A percentile compares a stretch with the other conserved stretches of the same genome.
These are phyloP conservation scores for Phlebiopsis flavidoalba DNA, from an alignment of 768 basidiomycete species.

Conservation along the genomic window DNA sequence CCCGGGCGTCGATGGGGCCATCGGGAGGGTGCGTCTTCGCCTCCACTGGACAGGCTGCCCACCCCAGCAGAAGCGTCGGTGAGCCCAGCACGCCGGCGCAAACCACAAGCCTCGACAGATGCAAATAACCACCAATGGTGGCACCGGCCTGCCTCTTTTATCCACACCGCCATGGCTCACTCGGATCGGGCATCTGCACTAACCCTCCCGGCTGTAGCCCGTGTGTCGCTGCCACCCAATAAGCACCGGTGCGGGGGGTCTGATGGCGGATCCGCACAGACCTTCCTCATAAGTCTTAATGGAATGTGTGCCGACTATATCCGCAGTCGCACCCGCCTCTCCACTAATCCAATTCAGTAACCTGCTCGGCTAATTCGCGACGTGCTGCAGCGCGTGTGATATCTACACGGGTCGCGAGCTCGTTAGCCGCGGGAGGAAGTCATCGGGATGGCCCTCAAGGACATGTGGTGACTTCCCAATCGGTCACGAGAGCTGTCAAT, in stretches of 20 bases:
- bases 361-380: too few relatives aligned
- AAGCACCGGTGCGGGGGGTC: not conserved
- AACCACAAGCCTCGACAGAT: not conserved
- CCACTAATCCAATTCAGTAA: not conserved
- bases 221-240: not conserved
- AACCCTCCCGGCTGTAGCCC: slow-evolving; percentile 2
- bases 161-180: not conserved
- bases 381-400: not conserved
- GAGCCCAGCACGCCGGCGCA: not conserved
- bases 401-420: not conserved
- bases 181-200: not conserved
- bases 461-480: slow-evolving; percentile 24
- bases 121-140: not conserved
- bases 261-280: slow-evolving; percentile 13
- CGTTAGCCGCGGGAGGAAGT: not conserved
- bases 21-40: not conserved
- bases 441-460: slow-evolving; percentile 10
- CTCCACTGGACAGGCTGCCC: not conserved
- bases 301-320: not conserved
- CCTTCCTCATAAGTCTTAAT: slow-evolving; percentile 8
- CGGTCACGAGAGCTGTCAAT: slow-evolving; percentile 19
- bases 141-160: not conserved
- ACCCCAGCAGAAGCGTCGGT: not conserved
- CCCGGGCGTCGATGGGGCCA: too few relatives aligned
- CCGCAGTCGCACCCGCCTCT: not conserved